Conservation (phyloP, 2,329 filamentous ascomycete species). For the Colletotrichum lindemuthianum region DNA sequence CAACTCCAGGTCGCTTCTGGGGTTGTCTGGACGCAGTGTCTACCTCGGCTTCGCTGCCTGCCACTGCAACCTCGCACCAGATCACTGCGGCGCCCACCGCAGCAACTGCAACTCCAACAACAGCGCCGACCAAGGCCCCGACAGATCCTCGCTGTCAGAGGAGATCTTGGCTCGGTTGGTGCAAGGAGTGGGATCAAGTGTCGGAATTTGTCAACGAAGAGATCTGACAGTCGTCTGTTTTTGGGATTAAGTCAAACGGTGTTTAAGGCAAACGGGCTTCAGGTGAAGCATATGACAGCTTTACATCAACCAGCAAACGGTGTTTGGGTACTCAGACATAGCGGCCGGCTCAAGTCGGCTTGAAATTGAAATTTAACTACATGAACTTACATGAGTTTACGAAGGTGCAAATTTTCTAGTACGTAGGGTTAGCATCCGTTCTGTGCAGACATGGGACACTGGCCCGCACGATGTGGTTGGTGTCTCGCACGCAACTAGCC, state of each 20-base stretch:
- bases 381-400: too few species aligned
- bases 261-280: slow-evolving; percentile 1
- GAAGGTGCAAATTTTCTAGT: too few species aligned
- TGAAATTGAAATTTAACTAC: background rate
- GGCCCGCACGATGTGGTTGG: too few species aligned
- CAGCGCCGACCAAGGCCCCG: slow-evolving; percentile 39
- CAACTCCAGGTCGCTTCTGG: slow-evolving; percentile 66
- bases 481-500: too few species aligned
- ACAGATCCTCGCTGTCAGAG: slow-evolving; percentile 46
- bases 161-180: slow-evolving; percentile 54
- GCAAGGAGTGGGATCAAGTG: slow-evolving; percentile 48
- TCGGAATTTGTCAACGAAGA: slow-evolving; percentile 25
- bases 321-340: slow-evolving; percentile 35
- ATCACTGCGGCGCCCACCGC: slow-evolving; percentile 46
- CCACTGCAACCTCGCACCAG: slow-evolving; percentile 38
- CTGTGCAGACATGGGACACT: too few species aligned
- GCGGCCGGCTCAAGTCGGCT: slow-evolving; percentile 9
- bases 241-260: background rate
- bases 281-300: background rate
- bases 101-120: slow-evolving; percentile 44
- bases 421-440: too few species aligned
- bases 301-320: slow-evolving; percentile 41
- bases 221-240: slow-evolving; percentile 17
- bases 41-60: slow-evolving; percentile 36
- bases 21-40: slow-evolving; percentile 59